Base-by-base conservation (phyloP, 2,329 filamentous ascomycete genomes). In the Colletotrichum trifolii region DNA sequence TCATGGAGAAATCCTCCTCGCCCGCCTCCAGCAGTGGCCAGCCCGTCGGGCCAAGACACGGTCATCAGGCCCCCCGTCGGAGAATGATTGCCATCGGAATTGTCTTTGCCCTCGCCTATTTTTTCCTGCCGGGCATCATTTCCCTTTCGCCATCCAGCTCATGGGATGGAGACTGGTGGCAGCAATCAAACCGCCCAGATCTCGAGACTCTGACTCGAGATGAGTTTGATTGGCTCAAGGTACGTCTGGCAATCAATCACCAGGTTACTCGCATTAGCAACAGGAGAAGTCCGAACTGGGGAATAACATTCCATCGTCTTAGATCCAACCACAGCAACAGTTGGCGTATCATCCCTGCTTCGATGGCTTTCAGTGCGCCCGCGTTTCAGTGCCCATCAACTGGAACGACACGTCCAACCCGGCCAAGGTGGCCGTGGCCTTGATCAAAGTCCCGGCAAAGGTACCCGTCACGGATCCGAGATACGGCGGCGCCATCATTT, bases 381-480 rank as follows among this genome's bases (percentile, higher is more conserved):
- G 67, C 4, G 36, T 68, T 8, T 68, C 60, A 4, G 64, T 64
- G 8, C 64, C 67, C 15, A 39, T 68, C 15, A 68, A 68, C 43
- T 68, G 67, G 67, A 67, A 67, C 42, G 15, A 48, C n/a, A 54
- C 64, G 12, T 45, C 48, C 11, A 49, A 34, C 13, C 54, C 54
- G 9, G 45, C 54, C 6, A 59, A 45, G 11, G 61, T 56, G 2
- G 59, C 66, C 13, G 33, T 68, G 35, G 66, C 66, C 36, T 43
- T 67, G 10, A 68, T 67, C 35, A 68, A 64, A 48, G 43, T 68
- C 2, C 63, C 66, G n/a, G 64, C 66, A 33, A 63, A 64, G 36
- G 64, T 68, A 12, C 54, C 66, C 15, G 59, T 68, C 12, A 68
- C 64, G 10, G 63, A 68, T 45, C 55, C 64, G 48, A 12, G 55